phyloP scores from a whole-genome alignment of 2,329 filamentous ascomycete genomes.

The Phialocephala subalpina region DNA sequence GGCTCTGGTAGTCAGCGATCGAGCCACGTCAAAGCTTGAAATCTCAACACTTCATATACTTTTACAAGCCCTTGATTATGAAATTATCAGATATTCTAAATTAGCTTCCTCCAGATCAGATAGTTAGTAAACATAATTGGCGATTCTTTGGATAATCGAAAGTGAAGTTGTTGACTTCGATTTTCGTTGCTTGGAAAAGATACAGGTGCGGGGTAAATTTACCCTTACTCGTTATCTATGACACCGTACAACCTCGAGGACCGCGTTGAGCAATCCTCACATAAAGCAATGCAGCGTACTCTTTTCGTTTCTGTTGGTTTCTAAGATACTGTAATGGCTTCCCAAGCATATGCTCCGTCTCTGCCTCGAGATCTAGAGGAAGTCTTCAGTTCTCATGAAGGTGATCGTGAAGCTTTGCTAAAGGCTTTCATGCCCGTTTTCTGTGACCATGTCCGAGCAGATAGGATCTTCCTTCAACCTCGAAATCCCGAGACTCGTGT shows the following conservation, averaged over 20 bases:
- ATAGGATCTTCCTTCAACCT: slow-evolving; percentile 29
- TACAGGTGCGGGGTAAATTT: no score
- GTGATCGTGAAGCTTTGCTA: slow-evolving; percentile 20
- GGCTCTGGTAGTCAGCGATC: no score
- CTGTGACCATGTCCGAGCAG: slow-evolving; percentile 26
- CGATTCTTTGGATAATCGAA: no score
- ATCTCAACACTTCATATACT: no score
- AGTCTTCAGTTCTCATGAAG: slow-evolving; percentile 12
- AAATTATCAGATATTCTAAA: no score
- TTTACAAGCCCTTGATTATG: no score
- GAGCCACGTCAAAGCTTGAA: no score
- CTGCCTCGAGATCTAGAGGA: slow-evolving; percentile 26
- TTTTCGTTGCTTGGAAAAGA: no score
- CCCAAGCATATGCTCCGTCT: not conserved
- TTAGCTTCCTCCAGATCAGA: no score
- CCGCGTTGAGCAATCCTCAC: not conserved
- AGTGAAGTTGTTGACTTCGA: no score
- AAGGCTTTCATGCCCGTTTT: slow-evolving; percentile 26
- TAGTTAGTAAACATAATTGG: no score
- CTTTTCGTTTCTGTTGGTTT: not conserved
- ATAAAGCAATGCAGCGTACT: not conserved
- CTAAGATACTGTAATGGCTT: not conserved
- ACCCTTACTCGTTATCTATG: no score
- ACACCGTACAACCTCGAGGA: not conserved
- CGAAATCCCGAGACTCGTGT: slow-evolving; percentile 27